Evolutionary conservation across 2,329 filamentous ascomycete species (phyloP), one percentile per base, ranked within the genome.

Genomic region (Domatiomyces catenatus): DNA sequence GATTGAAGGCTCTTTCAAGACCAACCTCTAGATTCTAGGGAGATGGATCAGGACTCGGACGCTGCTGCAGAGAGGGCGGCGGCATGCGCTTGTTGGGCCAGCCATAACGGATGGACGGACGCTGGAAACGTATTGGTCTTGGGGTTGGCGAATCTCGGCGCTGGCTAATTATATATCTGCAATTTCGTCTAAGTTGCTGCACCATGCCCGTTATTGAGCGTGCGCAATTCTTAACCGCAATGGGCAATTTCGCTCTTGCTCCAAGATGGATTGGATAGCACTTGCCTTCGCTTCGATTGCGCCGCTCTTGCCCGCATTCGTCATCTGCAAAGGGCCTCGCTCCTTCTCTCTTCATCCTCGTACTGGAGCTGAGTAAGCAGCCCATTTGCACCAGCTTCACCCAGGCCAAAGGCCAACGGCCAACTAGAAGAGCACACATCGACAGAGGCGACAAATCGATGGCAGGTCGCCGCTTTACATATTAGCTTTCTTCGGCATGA

Each of bases 1-100:
- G 46, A 49, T 68, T 10, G 69, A 71, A 49, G 68, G 68, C n/a
- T 44, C 50, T 15, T 58, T 58, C 52, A 60, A 60, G 47, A 54
- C 47, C 10, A 55, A 47, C 10, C 26, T 58, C 19, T 60, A 48
- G n/a, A 5, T 2, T 4, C 19, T 1, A 24, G 45, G 24, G 8
- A 10, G 36, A 36, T 24, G 10, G 8, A 15, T 2, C 10, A 39
- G 3, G 32, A 5, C 32, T 15, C 10, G 22, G 22, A 24, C 22
- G 3, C 22, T 6, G 22, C 6, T 24, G 22, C n/a, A 24, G 3
- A 24, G 3, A 24, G 3, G 6, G 22, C 22, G 6, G 6, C 6
- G 22, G 3, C 22, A 6, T 24, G 22, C 3, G 22, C 22, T 24
- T 3, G 22, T 24, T 24, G 22, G 22, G 6, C 22, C 6, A 24